phyloP scores from a whole-genome alignment of 2,329 filamentous ascomycete genomes.

The Neophaeococcomyces mojaviensis region DNA sequence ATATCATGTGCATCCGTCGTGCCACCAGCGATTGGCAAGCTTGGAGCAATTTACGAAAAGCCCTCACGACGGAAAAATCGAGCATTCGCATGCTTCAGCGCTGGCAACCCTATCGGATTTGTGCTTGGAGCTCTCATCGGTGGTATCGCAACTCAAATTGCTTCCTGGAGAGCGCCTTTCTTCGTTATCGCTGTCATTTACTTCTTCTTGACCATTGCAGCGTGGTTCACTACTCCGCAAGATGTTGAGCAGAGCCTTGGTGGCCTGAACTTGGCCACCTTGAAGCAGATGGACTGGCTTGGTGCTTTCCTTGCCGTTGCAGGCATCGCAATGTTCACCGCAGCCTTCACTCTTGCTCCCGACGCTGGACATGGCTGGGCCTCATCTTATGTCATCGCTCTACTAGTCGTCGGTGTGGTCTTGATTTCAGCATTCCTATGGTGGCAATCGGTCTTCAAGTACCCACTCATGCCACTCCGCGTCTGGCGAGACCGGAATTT shows the following conservation, averaged over 20 bases:
- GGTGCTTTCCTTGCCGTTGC: slow-evolving; percentile 55
- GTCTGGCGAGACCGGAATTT: slow-evolving; percentile 56
- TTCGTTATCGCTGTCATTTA: slow-evolving; percentile 58
- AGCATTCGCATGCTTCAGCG: slow-evolving; percentile 56
- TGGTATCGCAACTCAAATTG: slow-evolving; percentile 54
- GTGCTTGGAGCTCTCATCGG: slow-evolving; percentile 53
- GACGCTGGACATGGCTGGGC: slow-evolving; percentile 57
- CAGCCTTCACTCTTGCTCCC: slow-evolving; percentile 49
- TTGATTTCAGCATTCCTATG: slow-evolving; percentile 51
- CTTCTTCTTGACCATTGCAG: slow-evolving; percentile 50
- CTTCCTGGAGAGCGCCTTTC: slow-evolving; percentile 58
- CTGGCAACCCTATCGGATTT: slow-evolving; percentile 51
- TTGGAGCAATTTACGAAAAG: slow-evolving; percentile 56
- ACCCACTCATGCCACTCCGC: slow-evolving; percentile 45
- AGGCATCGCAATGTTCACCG: slow-evolving; percentile 60
- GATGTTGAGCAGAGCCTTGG: slow-evolving; percentile 42
- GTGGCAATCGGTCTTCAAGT: slow-evolving; percentile 52
- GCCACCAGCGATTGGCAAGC: slow-evolving; percentile 56
- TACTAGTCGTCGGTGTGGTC: slow-evolving; percentile 53
- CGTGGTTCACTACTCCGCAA: slow-evolving; percentile 54
- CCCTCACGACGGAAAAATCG: slow-evolving; percentile 57
- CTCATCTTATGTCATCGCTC: slow-evolving; percentile 53
- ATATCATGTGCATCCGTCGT: slow-evolving; percentile 58
- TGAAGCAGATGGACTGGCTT: slow-evolving; percentile 54
- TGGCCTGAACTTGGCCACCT: slow-evolving; percentile 37